These are phyloP conservation scores for Astragalus glycyphyllos DNA, from an alignment of 306 rosid genomes.

Conservation along the genomic window DNA sequence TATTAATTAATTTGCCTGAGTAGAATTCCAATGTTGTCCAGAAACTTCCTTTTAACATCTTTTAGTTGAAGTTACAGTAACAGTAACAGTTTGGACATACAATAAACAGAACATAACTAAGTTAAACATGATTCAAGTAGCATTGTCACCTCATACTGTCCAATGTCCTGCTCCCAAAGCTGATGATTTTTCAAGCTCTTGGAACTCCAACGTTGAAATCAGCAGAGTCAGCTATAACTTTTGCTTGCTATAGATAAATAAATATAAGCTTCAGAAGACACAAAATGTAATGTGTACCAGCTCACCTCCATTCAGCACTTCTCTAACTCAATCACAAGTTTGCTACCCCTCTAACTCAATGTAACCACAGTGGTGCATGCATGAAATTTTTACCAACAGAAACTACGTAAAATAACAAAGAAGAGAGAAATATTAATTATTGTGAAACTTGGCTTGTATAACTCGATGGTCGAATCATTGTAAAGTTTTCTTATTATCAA, in stretches of 20 bases:
- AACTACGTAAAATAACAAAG: too few relatives aligned
- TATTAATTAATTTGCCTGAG: not conserved
- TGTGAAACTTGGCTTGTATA: too few relatives aligned
- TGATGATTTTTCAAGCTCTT: conserved; percentile 60
- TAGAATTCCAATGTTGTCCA: conserved; percentile 9
- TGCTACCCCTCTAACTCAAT: too few relatives aligned
- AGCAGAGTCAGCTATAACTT: conserved; percentile 72
- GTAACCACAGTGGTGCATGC: too few relatives aligned
- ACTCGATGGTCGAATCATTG: too few relatives aligned
- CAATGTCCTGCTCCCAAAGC: conserved; percentile 77
- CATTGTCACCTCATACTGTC: conserved; percentile 71
- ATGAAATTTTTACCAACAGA: too few relatives aligned
- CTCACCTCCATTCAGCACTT: too few relatives aligned
- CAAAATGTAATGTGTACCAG: not conserved
- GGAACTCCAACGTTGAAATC: conserved; percentile 75
- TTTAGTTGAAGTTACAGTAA: not conserved
- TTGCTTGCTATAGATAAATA: conserved; percentile 73
- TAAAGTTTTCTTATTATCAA: too few relatives aligned
- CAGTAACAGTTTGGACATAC: not conserved
- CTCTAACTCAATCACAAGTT: too few relatives aligned
- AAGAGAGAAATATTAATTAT: too few relatives aligned
- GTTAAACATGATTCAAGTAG: conserved; percentile 32
- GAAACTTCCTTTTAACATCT: conserved; percentile 8
- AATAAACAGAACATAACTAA: conserved; percentile 24
- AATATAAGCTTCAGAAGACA: conserved; percentile 37